Evolutionary conservation across 2,329 filamentous ascomycete species (phyloP), one percentile per base, ranked within the genome.

Genomic region (Ophiostoma sp.): DNA sequence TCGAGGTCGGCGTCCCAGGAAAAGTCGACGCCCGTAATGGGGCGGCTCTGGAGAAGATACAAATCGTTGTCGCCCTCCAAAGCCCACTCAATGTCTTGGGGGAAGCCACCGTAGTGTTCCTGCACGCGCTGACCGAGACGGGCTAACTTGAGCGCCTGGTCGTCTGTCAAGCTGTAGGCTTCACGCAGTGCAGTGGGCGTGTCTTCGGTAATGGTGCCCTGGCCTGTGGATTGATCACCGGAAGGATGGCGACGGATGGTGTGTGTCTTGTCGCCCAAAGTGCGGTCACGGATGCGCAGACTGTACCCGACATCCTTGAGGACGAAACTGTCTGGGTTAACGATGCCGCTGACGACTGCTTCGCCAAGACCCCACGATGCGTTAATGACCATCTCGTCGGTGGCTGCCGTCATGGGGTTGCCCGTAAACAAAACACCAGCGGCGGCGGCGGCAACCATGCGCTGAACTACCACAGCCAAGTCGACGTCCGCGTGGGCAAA

Each of bases 1-100:
- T 61, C 57, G 17, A 61, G 31, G 28, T 61, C 57, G 31, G 57
- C 57, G 12, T 61, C 57, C 57, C 57, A 61, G 57, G 57, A 61
- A 15, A 61, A 61, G 28, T 61, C 57, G 57, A 61, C 57, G 17
- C 57, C 57, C 15, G 57, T 61, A 28, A 33, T 61, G 28, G 57
- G 57, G 1, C 57, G 15, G 15, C 57, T 61, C 28, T 61, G 57
- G 0, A 61, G 28, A 2, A 61, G 25, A 17, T 33, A 61, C 4
- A 61, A 2, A 3, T 61, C 25, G 57, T 19, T 31, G 28, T n/a
- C 22, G 11, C 50, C 57, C 57, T 61, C 57, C 1, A 61, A 28
- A 1, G 57, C 52, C 57, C 57, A 61, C 28, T 61, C 57, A n/a
- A 61, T 61, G 19, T 61, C 57, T 15, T 61, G 57, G 2, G 57